Base-by-base conservation (phyloP, 75 land plant species). In the Cupressus sempervirens region DNA sequence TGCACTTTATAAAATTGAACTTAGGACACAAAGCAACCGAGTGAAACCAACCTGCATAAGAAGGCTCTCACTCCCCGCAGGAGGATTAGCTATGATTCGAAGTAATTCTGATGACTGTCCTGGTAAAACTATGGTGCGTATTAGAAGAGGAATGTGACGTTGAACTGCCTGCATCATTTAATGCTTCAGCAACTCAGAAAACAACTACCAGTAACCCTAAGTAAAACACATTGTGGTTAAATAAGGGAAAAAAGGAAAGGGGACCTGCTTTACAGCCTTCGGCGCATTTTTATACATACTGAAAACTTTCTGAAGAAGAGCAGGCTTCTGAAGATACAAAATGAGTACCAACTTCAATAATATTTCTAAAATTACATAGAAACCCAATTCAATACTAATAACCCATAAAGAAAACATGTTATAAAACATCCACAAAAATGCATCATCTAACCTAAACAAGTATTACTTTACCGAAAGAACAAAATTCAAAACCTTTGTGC, bases 301-400 rank as follows among this genome's bases (percentile, higher is more conserved):
- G 85, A 98, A 98, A 62, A 98, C 87, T 88, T 94, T 89, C 50
- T 88, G 95, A 12, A 98, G 89, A 82, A 98, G 97, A n/a, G 95
- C 84, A 86, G 94, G 97, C 83, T 95, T 98, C 99, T 98, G 94
- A 87, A 86, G 72, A 84, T 30, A 45, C 36, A 85, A 74, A 85
- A 45, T 15, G 7, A 1, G 41, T 74, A 43, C 9, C 46, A 41
- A 16, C 32, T 11, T 16, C 3, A 38, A 72, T 3, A 10, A 65
- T 29, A 68, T 12, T 84, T 58, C 34, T 26, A 65, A 40, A 84
- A 20, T 36, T n/a, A 79, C 46, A 79, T 23, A 12, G 32, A 79
- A 79, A 45, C 45, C 3, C 7, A 29, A 43, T 45, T 79, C 50
- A 79, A 79, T 36, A 79, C 11, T 38, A 45, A 41, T 41, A 10